Base-by-base conservation (phyloP, 352 stramenopile genomes). In the Phytophthora syringae region DNA sequence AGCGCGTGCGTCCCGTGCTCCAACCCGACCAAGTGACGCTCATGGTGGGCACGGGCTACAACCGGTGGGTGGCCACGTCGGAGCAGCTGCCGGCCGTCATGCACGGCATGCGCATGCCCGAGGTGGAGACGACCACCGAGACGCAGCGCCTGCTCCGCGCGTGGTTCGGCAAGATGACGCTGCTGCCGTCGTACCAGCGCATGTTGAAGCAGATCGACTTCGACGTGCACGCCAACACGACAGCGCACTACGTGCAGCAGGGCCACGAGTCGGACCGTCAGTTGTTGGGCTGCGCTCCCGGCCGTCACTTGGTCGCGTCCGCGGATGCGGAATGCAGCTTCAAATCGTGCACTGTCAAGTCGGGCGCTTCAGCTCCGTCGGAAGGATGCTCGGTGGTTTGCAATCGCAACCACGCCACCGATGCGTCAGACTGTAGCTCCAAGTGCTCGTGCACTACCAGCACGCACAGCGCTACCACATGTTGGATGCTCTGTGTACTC, bases 91-190 rank as follows among this genome's bases (percentile, higher is more conserved):
- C 77, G 18, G 66, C 82, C 13, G 82, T 90, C 48, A 78, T 76
- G 53, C 82, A 90, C 68, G 82, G 57, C 27, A 75, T 89, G 79
- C 66, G 77, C 18, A 89, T 89, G 77, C 82, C 80, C 9, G 48
- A 70, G 36, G 48, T 64, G 54, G 49, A 67, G 37, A 67, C 43
- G 55, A 63, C 52, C 18, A 63, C 52, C 18, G 58, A 68, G 37
- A 62, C 54, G 16, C 65, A 83, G 48, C 76, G 76, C 18, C 50
- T 85, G 43, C 53, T 84, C 30, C 79, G 79, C 27, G 68, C 74
- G 18, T 87, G 76, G 74, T 87, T 85, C 42, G 79, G 79, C 67
- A 87, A 85, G 73, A 87, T 87, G 79, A 87, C 75, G 52, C 65
- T 87, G 60, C 53, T 87, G 32, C 79, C 79, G 50, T 71, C 72